These are phyloP conservation scores for Trebouxia gelatinosa DNA, from an alignment of 163 green algal species.

Conservation along the genomic window DNA sequence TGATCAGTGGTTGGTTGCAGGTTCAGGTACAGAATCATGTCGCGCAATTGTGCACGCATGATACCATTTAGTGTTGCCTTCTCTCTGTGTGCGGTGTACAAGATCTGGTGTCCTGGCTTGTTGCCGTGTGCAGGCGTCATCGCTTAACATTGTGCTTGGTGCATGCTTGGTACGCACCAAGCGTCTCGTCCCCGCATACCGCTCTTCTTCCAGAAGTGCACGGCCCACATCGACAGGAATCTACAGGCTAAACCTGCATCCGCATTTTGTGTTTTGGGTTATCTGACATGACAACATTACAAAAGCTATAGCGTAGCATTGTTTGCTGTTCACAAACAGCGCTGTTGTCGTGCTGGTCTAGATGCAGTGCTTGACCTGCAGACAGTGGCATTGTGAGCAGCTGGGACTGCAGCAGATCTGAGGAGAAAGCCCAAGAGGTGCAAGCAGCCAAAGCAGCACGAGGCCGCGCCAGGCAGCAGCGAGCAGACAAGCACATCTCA, in stretches of 20 bases:
- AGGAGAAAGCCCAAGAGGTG: constrained; percentile 17
- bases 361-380: constrained; percentile 7
- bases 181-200: neutral
- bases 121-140: neutral
- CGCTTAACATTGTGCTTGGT: neutral
- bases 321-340: neutral
- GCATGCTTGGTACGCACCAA: neutral
- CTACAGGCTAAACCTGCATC: neutral
- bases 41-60: no score
- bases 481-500: neutral
- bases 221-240: neutral
- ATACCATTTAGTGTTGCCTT: no score
- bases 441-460: constrained; percentile 8
- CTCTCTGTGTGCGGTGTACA: neutral
- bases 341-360: neutral
- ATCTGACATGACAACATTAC: neutral
- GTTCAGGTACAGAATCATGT: constrained; percentile 26
- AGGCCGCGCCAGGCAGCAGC: neutral
- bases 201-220: neutral
- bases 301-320: neutral
- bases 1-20: constrained; percentile 34
- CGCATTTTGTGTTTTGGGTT: neutral
- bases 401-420: constrained; percentile 35
- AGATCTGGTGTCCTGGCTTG: neutral
- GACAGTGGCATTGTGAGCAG: constrained; percentile 9